Evolutionary conservation across 345 rosid genomes (phyloP), one percentile per base, ranked within the genome.

Genomic region (Noccaea bulbosa): DNA sequence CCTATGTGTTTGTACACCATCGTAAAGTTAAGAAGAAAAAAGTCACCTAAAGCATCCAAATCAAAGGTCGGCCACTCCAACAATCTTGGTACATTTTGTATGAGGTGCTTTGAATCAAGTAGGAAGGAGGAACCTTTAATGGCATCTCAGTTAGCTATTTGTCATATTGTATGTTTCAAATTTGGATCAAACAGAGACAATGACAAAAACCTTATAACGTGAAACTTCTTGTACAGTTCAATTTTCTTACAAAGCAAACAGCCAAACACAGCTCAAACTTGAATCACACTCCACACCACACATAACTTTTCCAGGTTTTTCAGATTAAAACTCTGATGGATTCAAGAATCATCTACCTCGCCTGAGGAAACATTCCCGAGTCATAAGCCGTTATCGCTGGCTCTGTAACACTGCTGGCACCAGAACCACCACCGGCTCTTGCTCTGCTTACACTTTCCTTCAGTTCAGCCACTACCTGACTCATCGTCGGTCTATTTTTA

Each of bases 401-500:
- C n/a, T 38, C 66, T 1, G 66, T 57, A 24, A 35, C 12, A 58
- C 58, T 58, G 7, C 66, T 69, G 27, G 39, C 17, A 0, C 27
- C 48, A 1, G 65, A 58, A 58, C 65, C 67, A 30, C 51, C 67
- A 60, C 15, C 40, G 0, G 34, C 12, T 59, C 60, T 60, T 11
- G 60, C 67, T 10, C 56, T 50, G 27, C 67, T 47, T 49, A 75
- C 58, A 62, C 85, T 81, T 11, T 76, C 79, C 32, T 72, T 78
- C 30, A 83, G 41, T 40, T 74, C 87, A 48, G 30, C 27, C 40
- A 83, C 74, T 7, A 83, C 68, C 0, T 63, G 45, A 57, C 67
- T 81, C 81, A 83, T 83, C 12, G 71, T 55, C 2, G 87, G 90
- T 57, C 87, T 77, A 49, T 43, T 61, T 15, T 15, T 60, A 2